Conservation (phyloP, 805 yeast species). For the Nakazawaea ernobii region DNA sequence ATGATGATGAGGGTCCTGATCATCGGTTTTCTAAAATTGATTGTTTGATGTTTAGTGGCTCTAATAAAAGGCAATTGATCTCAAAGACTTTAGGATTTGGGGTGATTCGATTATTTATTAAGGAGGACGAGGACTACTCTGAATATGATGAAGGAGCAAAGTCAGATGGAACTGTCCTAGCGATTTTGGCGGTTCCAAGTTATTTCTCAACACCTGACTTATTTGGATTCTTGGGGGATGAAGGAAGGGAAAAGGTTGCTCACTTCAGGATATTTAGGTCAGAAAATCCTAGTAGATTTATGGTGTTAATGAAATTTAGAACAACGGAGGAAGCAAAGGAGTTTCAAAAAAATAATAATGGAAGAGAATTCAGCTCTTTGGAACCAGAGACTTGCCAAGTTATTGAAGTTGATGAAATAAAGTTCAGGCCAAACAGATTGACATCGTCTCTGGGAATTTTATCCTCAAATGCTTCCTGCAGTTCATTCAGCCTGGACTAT, state of each 20-base stretch:
- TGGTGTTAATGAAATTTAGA: slow-evolving; percentile 73
- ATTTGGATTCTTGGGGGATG: slow-evolving; percentile 72
- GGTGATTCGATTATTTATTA: slow-evolving; percentile 56
- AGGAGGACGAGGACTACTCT: slow-evolving; percentile 11
- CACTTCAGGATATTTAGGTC: slow-evolving; percentile 72
- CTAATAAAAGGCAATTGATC: slow-evolving; percentile 24
- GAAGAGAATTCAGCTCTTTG: slow-evolving; percentile 74
- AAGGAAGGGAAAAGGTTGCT: slow-evolving; percentile 45
- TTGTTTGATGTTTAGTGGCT: slow-evolving; percentile 21
- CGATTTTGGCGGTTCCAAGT: slow-evolving; percentile 81
- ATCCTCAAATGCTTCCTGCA: slow-evolving; percentile 54
- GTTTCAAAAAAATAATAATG: slow-evolving; percentile 65
- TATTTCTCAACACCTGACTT: slow-evolving; percentile 83
- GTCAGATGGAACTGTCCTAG: slow-evolving; percentile 63
- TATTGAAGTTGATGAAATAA: slow-evolving; percentile 58
- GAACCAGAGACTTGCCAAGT: slow-evolving; percentile 85
- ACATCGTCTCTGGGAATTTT: slow-evolving; percentile 14
- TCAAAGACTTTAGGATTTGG: slow-evolving; percentile 73
- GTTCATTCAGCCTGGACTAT: slow-evolving; percentile 21
- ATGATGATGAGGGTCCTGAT: slow-evolving; percentile 15
- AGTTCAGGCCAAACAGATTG: slow-evolving; percentile 28
- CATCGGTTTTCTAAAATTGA: slow-evolving; percentile 30
- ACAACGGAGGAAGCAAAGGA: slow-evolving; percentile 47
- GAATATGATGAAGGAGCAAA: slow-evolving; percentile 19
- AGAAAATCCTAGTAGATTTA: slow-evolving; percentile 59